Base-by-base conservation (phyloP, 805 yeast genomes). In the Metschnikowia lochheadii region DNA sequence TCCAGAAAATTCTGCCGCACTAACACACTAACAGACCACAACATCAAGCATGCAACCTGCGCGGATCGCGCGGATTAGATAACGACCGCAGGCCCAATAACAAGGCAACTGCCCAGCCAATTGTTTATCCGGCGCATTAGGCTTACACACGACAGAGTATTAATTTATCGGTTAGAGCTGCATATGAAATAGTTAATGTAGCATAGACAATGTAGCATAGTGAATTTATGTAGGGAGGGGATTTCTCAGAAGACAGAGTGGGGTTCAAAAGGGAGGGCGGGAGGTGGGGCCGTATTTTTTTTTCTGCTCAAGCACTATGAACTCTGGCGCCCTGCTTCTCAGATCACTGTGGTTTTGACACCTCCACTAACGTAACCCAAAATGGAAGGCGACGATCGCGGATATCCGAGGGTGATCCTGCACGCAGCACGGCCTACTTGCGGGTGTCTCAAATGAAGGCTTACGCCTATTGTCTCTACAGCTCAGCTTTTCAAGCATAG, bases 361-460 rank as follows among this genome's bases (percentile, higher is more conserved):
- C 46, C 31, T n/a, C 49, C 49, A 51, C 41, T 48, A 33, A 45
- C 14, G 31, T 26, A 38, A 21, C 54, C 52, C 14, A 15, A 49
- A 48, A 45, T 13, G 52, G 51, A 48, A 41, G 13, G 29, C 40
- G 11, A 10, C 32, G 48, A 44, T 31, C 26, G 14, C 23, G 17
- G 34, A 35, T 6, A 43, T 47, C 50, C 54, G 50, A 44, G 49
- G 49, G 45, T 31, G 14, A 11, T n/a, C 18, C 40, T 41, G 37
- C 37, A 41, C 6, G 8, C n/a, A 14, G 17, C 2, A 13, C 6
- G 23, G 15, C 36, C 11, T 21, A 8, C 5, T 33, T 13, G 31
- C n/a, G 5, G 21, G 11, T 33, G 46, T 42, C 46, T 33, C 38
- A 33, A 39, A 20, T 26, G 11, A 8, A 26, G 11, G 29, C 29